Conservation (phyloP, 2,329 filamentous ascomycete genomes). For the Stromatinia cepivora region DNA sequence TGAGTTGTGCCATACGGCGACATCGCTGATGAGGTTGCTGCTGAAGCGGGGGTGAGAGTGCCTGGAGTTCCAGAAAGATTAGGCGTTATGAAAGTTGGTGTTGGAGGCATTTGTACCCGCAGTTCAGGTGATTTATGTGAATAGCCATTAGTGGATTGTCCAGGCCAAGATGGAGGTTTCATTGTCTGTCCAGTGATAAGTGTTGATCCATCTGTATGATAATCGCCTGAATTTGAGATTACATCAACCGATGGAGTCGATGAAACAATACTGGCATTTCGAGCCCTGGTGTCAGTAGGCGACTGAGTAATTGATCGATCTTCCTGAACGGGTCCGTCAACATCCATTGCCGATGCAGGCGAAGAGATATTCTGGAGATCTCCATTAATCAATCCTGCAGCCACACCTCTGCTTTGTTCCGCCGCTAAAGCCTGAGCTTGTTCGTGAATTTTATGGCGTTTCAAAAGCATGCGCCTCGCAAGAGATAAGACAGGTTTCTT, state of each 20-base stretch:
- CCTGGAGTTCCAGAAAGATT: constrained; percentile 39
- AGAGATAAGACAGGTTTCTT: constrained; percentile 37
- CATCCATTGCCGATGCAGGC: constrained; percentile 33
- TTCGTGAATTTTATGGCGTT: constrained; percentile 32
- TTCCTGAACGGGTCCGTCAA: constrained; percentile 29
- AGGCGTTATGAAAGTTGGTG: constrained; percentile 50
- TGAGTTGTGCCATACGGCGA: constrained; percentile 52
- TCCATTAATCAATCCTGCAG: constrained; percentile 22
- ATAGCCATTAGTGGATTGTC: constrained; percentile 24
- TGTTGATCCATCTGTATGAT: constrained; percentile 36
- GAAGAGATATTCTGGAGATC: constrained; percentile 27
- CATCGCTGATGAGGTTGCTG: constrained; percentile 47
- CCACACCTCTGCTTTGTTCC: constrained; percentile 22
- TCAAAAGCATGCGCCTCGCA: constrained; percentile 38
- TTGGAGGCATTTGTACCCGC: constrained; percentile 56
- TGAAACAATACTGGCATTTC: constrained; percentile 35
- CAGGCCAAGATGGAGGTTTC: constrained; percentile 40
- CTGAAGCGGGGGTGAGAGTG: constrained; percentile 50
- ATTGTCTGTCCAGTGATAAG: constrained; percentile 30
- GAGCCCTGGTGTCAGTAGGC: constrained; percentile 32
- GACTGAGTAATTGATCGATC: constrained; percentile 29
- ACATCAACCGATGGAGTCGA: constrained; percentile 35
- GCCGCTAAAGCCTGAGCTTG: constrained; percentile 28
- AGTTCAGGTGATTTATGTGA: constrained; percentile 33
- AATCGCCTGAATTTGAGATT: constrained; percentile 29